Percentiles rank a stretch among this genome's conserved stretches.
phyloP scores from a whole-genome alignment of 441 rosid genomes.

The Eutrema salsugineum region DNA sequence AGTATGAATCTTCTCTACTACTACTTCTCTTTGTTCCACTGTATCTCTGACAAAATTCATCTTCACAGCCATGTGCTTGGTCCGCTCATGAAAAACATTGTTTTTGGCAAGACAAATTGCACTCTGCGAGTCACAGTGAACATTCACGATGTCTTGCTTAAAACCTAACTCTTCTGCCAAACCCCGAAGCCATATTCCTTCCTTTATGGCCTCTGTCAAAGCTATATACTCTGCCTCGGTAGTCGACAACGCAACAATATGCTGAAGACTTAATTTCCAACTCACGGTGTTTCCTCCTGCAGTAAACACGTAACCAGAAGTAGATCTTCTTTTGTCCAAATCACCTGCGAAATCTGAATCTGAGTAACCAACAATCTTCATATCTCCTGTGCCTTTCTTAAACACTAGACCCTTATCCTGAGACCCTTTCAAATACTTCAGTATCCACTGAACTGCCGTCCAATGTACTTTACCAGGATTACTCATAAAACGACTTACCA shows the following conservation, averaged over 20 bases:
- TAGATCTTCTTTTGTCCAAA: background rate
- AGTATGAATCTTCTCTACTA: no score
- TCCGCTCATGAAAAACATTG: no score
- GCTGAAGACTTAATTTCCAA: background rate
- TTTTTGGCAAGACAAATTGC: no score
- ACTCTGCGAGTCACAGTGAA: no score
- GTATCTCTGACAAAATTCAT: no score
- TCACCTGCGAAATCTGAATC: background rate
- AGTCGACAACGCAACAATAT: background rate
- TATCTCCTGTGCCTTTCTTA: background rate
- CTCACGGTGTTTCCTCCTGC: background rate
- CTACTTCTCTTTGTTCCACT: no score
- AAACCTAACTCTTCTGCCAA: background rate
- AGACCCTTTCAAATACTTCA: background rate
- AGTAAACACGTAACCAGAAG: background rate
- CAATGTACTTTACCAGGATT: background rate
- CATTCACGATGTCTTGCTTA: fast-evolving
- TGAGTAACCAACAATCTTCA: background rate
- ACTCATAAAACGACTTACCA: background rate
- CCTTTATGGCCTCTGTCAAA: fast-evolving
- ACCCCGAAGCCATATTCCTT: background rate
- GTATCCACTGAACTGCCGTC: background rate
- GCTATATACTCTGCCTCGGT: background rate
- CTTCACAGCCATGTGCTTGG: no score
- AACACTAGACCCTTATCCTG: background rate